A percentile compares a stretch with the other conserved stretches of the same genome.
Conservation (phyloP, 2,329 filamentous ascomycete species). For the Neurospora sp. region DNA sequence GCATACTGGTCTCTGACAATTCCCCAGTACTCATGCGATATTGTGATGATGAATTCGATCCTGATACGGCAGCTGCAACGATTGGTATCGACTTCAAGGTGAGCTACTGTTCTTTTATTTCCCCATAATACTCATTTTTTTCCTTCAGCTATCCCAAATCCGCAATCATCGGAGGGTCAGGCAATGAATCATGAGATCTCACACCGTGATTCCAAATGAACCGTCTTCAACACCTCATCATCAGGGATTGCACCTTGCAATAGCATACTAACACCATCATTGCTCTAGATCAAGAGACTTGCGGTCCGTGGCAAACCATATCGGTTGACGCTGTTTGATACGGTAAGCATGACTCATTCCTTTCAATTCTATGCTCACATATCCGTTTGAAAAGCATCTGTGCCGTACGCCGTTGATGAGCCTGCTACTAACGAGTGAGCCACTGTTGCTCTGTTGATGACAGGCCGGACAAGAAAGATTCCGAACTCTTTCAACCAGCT, state of each 20-base stretch:
- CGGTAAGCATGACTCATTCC: conserved; percentile 23
- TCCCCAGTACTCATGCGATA: conserved; percentile 41
- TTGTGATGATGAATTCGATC: conserved; percentile 48
- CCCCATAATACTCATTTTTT: not conserved
- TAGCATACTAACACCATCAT: not conserved
- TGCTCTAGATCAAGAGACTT: conserved; percentile 38
- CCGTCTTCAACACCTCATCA: not conserved
- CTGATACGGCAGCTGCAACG: conserved; percentile 43
- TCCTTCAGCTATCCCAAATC: not conserved
- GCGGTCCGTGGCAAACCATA: conserved; percentile 42
- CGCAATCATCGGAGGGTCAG: not conserved
- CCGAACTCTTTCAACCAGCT: conserved; percentile 39
- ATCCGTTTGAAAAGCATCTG: not conserved
- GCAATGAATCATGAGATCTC: not conserved
- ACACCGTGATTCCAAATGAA: not conserved
- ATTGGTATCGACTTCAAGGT: conserved; percentile 51
- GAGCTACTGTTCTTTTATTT: conserved; percentile 7
- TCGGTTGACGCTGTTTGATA: conserved; percentile 43
- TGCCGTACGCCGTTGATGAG: not conserved
- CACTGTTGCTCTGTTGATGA: not conserved
- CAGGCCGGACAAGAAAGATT: conserved; percentile 39
- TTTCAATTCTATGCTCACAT: not conserved
- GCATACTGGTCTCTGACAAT: conserved; percentile 1
- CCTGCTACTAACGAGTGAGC: not conserved
- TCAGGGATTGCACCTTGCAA: not conserved